Evolutionary conservation across 371 early-diverging fungal genomes (phyloP).

Genomic region (Lichtheimia ornata): DNA sequence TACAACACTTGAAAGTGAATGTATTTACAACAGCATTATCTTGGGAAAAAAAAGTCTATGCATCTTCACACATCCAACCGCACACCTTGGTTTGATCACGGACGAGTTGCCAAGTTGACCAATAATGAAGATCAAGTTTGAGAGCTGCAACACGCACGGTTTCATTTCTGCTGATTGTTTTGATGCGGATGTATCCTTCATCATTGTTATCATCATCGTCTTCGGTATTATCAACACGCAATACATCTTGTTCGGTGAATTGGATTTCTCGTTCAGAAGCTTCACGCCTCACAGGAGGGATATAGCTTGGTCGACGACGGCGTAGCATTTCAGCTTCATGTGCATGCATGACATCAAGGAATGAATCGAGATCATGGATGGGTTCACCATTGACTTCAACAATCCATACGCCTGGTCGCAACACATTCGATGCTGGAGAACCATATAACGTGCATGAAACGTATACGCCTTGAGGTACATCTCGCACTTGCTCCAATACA

Average conservation of each 20-base stretch:
- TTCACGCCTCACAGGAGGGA: conserved; percentile 31
- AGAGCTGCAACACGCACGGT: conserved; percentile 66
- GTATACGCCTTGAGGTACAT: conserved; percentile 75
- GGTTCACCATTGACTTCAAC: conserved; percentile 58
- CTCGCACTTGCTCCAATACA: conserved; percentile 77
- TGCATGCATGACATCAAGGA: conserved; percentile 50
- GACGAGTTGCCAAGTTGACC: conserved; percentile 70
- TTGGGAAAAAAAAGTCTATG: conserved; percentile 16
- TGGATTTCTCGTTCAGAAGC: conserved; percentile 16
- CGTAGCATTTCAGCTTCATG: conserved; percentile 38
- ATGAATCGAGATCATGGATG: conserved; percentile 48
- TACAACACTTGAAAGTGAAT: no score
- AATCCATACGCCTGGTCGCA: conserved; percentile 52
- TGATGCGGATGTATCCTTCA: conserved; percentile 70
- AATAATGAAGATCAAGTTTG: conserved; percentile 73
- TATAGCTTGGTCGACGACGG: conserved; percentile 36
- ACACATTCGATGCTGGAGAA: conserved; percentile 63
- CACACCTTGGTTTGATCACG: conserved; percentile 51
- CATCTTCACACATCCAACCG: conserved; percentile 60
- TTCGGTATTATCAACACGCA: conserved; percentile 23
- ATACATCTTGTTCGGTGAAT: conserved; percentile 21
- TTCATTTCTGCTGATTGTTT: conserved; percentile 61
- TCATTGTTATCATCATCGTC: conserved; percentile 51
- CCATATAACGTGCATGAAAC: conserved; percentile 74
- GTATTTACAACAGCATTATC: neutral